Conservation (phyloP, 306 rosid genomes). For the Sesbania bispinosa region DNA sequence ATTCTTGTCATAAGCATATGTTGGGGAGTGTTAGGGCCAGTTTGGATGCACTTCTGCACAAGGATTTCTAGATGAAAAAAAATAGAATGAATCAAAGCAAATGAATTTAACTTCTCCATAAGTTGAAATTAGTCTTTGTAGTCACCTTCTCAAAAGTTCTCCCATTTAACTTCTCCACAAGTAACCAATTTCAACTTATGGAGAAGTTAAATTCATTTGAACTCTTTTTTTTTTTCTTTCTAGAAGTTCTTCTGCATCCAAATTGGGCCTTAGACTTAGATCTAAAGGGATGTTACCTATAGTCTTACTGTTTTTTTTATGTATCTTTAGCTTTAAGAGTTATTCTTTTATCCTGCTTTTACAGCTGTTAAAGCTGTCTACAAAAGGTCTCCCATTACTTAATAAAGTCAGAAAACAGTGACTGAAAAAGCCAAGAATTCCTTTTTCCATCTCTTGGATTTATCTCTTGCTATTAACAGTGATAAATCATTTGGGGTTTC, state of each 20-base stretch:
- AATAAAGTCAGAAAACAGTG: neutral
- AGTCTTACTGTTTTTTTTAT: neutral
- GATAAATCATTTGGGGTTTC: neutral
- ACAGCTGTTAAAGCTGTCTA: neutral
- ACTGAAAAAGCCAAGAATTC: neutral
- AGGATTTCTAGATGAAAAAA: too few species aligned
- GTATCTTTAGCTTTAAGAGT: neutral
- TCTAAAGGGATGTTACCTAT: neutral
- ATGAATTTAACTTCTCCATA: too few species aligned
- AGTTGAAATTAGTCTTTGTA: too few species aligned
- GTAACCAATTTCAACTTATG: too few species aligned
- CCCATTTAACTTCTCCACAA: too few species aligned
- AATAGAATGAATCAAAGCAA: too few species aligned
- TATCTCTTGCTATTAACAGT: neutral
- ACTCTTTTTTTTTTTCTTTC: too few species aligned
- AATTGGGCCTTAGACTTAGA: too few species aligned
- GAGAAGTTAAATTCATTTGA: too few species aligned
- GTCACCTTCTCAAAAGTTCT: too few species aligned
- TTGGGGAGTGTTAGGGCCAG: neutral
- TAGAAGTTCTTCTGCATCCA: too few species aligned
- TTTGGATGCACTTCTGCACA: too few species aligned
- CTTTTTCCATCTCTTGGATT: neutral
- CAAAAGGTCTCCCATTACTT: neutral
- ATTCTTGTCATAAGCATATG: slow-evolving; percentile 26
- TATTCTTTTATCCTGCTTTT: neutral